Conservation (phyloP, 129 eudicot species). For the Ambrosia artemisiifolia region DNA sequence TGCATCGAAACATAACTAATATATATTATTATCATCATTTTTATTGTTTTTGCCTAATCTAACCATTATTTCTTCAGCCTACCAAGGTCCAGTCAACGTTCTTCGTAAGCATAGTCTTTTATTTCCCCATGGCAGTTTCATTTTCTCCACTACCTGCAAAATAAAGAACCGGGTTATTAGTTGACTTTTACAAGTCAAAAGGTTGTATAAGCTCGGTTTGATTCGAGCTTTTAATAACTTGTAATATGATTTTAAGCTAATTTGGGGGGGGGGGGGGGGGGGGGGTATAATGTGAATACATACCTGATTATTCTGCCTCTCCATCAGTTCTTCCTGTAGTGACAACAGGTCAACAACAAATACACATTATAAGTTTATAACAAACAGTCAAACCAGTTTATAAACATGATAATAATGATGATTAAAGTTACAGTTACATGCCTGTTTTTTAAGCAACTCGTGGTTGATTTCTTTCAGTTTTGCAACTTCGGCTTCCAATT, state of each 20-base stretch:
- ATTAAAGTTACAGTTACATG: not conserved
- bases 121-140: slow-evolving; percentile 48
- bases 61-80: slow-evolving; percentile 17
- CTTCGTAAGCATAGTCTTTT: slow-evolving; percentile 68
- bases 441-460: slow-evolving; percentile 77
- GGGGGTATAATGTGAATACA: not conserved
- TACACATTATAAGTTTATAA: slow-evolving; percentile 22
- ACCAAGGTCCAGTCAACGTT: slow-evolving; percentile 91
- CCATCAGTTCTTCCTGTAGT: slow-evolving; percentile 64
- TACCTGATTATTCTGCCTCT: slow-evolving; percentile 83
- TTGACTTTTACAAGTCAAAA: slow-evolving; percentile 4
- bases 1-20: slow-evolving; percentile 27
- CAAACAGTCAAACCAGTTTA: not conserved
- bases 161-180: not conserved
- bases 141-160: slow-evolving; percentile 55
- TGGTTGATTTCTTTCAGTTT: slow-evolving; percentile 71
- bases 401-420: not conserved
- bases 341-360: slow-evolving; percentile 18
- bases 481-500: slow-evolving; percentile 83
- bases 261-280: not conserved
- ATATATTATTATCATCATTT: not conserved
- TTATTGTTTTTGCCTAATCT: slow-evolving; percentile 2
- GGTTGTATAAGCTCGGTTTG: not conserved
- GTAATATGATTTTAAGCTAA: not conserved
- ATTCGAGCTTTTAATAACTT: not conserved